Evolutionary conservation across 2,329 filamentous ascomycete species (phyloP).

Genomic region (Xylaria sp.): DNA sequence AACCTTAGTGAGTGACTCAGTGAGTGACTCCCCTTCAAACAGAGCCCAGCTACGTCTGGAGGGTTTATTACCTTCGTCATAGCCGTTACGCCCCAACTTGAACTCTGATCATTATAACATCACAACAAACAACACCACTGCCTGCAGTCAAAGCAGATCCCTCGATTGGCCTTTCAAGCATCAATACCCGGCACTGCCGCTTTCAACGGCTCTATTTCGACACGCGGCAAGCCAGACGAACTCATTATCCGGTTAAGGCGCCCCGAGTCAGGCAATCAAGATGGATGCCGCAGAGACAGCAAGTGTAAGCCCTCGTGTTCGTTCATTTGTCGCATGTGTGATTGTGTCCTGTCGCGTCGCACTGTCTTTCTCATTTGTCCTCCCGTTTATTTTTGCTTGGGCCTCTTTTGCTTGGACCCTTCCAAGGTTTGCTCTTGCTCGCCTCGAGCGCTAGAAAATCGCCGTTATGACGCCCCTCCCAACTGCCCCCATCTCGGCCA

Average conservation of each 20-base stretch:
- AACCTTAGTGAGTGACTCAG: background rate
- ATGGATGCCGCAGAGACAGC: constrained; percentile 40
- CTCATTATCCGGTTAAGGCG: constrained; percentile 7
- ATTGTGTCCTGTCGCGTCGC: constrained; percentile 13
- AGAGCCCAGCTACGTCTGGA: no score
- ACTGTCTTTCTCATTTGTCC: constrained; percentile 18
- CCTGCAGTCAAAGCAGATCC: background rate
- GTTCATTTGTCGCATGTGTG: constrained; percentile 9
- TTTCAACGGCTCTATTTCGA: background rate
- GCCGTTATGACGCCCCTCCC: background rate
- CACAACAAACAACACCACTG: constrained; percentile 17
- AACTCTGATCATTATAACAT: constrained; percentile 24
- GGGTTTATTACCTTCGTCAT: constrained; percentile 32
- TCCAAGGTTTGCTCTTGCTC: background rate
- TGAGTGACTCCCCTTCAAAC: no score
- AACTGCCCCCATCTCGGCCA: background rate
- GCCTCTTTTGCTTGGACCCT: background rate
- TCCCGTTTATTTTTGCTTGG: background rate
- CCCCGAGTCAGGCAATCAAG: constrained; percentile 27
- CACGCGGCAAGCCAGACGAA: background rate
- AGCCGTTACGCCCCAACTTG: constrained; percentile 11
- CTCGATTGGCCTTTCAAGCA: background rate
- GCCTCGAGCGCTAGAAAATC: background rate
- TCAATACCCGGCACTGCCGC: background rate
- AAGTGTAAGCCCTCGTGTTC: constrained; percentile 22